Base-by-base conservation (phyloP, 495 filamentous ascomycete species). In the Podospora sp. region DNA sequence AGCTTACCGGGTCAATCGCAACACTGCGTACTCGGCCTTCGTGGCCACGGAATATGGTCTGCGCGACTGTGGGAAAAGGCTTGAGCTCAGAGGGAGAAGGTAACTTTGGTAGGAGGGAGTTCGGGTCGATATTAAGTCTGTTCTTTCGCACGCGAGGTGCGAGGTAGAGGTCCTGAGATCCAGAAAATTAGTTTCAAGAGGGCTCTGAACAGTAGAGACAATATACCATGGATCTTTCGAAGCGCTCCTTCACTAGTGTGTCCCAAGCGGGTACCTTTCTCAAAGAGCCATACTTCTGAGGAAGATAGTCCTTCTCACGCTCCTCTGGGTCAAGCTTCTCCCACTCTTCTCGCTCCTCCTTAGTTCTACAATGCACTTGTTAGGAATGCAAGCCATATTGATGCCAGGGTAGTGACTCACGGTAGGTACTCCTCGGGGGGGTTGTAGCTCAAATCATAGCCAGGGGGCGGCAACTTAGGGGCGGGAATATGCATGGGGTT, bases 401-500 rank as follows among this genome's bases (percentile, higher is more conserved):
- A 29, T 8, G 46, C 4, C 27, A 16, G 20, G 40, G 3, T 22
- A 20, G 1, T 7, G 0, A 69, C 73, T 40, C 68, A 75, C 25
- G 95, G 95, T 12, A 99, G 82, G 75, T 98, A 99, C 76, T 99
- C 95, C 27, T 89, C 85, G 60, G 95, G 95, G n/a, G 95, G 95
- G 78, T 97, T 96, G 75, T 98, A 98, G 73, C 91, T 94, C 76
- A 97, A 83, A 71, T 97, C 95, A 73, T 96, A 97, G 27, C 93
- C 92, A 25, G 95, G 95, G 22, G 96, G 96, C 36, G 93, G 91
- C 20, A 95, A 85, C 75, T 98, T 98, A 2, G 95, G 95, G 22
- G 95, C 96, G n/a, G 96, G 92, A 65, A 98, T 88, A 70, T 97
- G 90, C 95, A 98, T 97, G 12, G 88, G 81, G 74, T 97, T 92